Base-by-base conservation (phyloP, 148 eudicot genomes). In the Rhododendron simsii region DNA sequence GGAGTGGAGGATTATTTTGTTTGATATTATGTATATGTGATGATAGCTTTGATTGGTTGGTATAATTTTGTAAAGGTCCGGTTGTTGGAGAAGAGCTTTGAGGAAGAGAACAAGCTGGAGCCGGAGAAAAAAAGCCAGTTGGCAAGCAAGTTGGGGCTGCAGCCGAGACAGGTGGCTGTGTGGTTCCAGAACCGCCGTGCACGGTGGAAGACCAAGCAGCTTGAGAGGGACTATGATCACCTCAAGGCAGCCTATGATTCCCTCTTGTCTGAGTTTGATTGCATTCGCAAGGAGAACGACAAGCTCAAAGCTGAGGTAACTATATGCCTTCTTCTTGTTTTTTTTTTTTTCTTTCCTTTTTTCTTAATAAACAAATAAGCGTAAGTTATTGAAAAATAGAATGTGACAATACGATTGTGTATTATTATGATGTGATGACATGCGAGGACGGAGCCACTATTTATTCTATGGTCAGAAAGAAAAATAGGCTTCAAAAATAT, bases 181-280 rank as follows among this genome's bases (percentile, higher is more conserved):
- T 95, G 98, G 98, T 95, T 95, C 88, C 98, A 95, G 87, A 95
- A 95, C 91, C 96, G 98, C 74, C 94, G 98, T 26, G 98, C 98
- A 2, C 89, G 98, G 87, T 95, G 94, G 94, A 94, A 94, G 93
- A 92, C 91, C 74, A 94, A 94, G 81, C 93, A 91, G 88, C 94
- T 94, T 39, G 98, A 93, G 86, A 93, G 92, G 83, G 98, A 95
- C 84, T 95, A 85, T 78, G 98, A 93, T 87, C 89, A 87, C 55
- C 94, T 95, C 50, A 95, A 93, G 73, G 86, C 95, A 78, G 89
- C 95, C 53, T 95, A 92, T 79, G 95, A 93, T 45, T 77, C 91
- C 23, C 95, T 95, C 78, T 73, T 83, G 47, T 89, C 92, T 10
- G 88, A 91, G 82, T 91, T 86, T 73, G 94, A 95, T 39, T 83